Base-by-base conservation (phyloP, 371 early-diverging fungal species). In the Parasitella parasitica region DNA sequence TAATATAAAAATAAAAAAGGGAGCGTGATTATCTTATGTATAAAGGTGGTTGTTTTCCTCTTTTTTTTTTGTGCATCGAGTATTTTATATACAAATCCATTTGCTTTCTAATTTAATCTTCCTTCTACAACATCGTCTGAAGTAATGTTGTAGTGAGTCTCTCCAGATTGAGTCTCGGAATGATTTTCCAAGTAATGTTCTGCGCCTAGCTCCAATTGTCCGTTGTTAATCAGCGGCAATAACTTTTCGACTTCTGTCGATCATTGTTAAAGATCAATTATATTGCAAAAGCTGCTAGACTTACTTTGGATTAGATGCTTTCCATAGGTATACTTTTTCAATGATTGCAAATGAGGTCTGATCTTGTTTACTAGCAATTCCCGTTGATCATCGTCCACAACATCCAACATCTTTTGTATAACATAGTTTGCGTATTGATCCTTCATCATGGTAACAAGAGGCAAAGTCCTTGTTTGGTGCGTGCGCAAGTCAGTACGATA, bases 361-460 rank as follows among this genome's bases (percentile, higher is more conserved):
- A 97, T 94, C 79, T 89, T 91, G 63, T 80, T 75, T n/a, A 98
- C 82, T 15, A 98, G 81, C 20, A 91, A 60, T 43, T 93, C 93
- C 26, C 92, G 85, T 77, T 97, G 95, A 28, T 89, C 87, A 26
- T 89, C 94, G 63, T 92, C 92, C 4, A 94, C 94, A 46, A 97
- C 94, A 72, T 99, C 99, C 57, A 98, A 82, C 94, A 99, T 96
- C 73, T 98, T 97, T 74, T 99, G 99, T 35, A 99, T 95, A 13
- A 99, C 99, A 78, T 99, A 99, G 78, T 99, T 99, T 56, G 99
- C 99, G 77, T 94, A 99, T 83, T 98, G 99, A 82, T 99, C 99
- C 76, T 93, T 96, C 96, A 99, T 98, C 94, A 96, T 94, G 13
- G 88, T 76, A 52, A 97, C 87, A 66, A 95, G 73, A 30, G 95